Evolutionary conservation across 2,329 filamentous ascomycete genomes (phyloP).

Genomic region (Cephalotrichum gorgonifer): DNA sequence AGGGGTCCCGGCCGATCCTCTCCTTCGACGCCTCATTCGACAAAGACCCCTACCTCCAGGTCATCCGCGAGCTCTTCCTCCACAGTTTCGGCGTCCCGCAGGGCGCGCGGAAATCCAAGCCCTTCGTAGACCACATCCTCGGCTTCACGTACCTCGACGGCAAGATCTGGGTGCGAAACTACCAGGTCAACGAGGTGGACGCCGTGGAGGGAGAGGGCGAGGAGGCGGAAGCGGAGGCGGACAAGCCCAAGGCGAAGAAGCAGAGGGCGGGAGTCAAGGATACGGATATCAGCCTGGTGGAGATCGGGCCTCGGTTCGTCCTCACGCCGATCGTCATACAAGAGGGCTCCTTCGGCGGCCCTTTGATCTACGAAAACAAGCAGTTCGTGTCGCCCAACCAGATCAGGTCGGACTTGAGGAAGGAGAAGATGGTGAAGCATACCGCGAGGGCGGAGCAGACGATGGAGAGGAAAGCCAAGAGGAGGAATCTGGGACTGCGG

Average conservation of each 20-base stretch:
- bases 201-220: constrained; percentile 31
- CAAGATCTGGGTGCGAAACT: constrained; percentile 93
- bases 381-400: constrained; percentile 96
- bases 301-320: constrained; percentile 90
- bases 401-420: constrained; percentile 69
- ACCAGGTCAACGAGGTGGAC: constrained; percentile 83
- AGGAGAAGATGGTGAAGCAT: constrained; percentile 67
- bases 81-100: constrained; percentile 91
- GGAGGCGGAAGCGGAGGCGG: constrained; percentile 9
- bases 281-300: constrained; percentile 73
- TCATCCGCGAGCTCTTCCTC: constrained; percentile 82
- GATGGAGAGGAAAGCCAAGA: constrained; percentile 63
- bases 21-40: constrained; percentile 89
- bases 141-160: constrained; percentile 82
- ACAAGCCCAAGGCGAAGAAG: constrained; percentile 22
- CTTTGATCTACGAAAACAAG: constrained; percentile 97
- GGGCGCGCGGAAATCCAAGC: constrained; percentile 80
- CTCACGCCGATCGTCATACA: constrained; percentile 91
- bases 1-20: constrained; percentile 81
- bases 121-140: constrained; percentile 93
- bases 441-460: constrained; percentile 65
- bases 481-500: constrained; percentile 64
- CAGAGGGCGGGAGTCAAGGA: constrained; percentile 39
- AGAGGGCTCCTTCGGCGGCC: constrained; percentile 89
- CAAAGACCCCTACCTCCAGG: constrained; percentile 62